Evolutionary conservation across 352 stramenopile genomes (phyloP), one percentile per base, ranked within the genome.

Genomic region (Phytopythium kandeliae): DNA sequence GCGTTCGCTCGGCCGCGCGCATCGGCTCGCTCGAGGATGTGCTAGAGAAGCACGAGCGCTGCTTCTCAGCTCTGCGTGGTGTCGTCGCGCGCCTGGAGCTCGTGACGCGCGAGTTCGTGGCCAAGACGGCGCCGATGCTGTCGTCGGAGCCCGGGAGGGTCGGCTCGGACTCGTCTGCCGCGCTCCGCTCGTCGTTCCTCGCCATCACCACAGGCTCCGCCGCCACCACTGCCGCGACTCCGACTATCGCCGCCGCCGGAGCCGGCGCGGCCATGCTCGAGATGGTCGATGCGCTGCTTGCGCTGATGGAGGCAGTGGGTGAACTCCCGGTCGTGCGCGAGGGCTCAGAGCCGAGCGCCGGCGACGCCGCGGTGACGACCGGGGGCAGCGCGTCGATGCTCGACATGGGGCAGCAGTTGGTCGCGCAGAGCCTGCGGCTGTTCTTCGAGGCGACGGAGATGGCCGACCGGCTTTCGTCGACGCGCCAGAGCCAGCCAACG

Each of bases 361-460:
- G 13, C 17, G 36, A 56, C 22, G 33, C 38, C 45, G 19, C 28
- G 16, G 22, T 2, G 21, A 37, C 25, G 25, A 28, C 25, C 4
- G 17, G 12, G 26, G 45, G 57, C 4, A 43, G 28, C 8, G 38
- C 30, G 4, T 57, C 60, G 47, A 34, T 78, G 22, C 67, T 83
- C 10, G 36, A 62, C 8, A 50, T 44, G n/a, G 55, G 63, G 15
- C 55, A 57, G 21, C 58, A 69, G 38, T 53, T 87, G 26, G 58
- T 84, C n/a, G 58, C 69, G 15, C 42, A 51, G 33, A 85, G 75
- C 25, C 66, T 85, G 16, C 68, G 71, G 22, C 47, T 77, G 17
- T 90, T 90, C 59, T 88, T 88, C 40, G 69, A 87, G 45, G 78
- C 74, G 26, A 85, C 72, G 3, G 62, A 80, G 43, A 69, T 90